Percentiles rank a stretch among this genome's conserved stretches.
Conservation (phyloP, 1,284 basidiomycete genomes). For the Cryptococcus sp. region DNA sequence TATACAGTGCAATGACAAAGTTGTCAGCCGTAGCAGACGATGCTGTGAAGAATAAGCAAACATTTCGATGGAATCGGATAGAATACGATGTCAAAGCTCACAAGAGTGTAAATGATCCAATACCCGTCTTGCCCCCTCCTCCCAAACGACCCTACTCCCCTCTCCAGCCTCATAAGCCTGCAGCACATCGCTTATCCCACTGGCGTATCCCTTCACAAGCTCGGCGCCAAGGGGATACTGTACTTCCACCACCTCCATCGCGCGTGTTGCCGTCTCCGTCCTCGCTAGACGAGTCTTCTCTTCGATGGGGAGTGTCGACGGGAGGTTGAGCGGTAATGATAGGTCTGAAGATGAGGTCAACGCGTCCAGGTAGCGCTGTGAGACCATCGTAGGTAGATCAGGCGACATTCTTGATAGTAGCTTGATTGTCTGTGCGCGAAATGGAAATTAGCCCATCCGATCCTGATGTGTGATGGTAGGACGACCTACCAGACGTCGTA, state of each 20-base stretch:
- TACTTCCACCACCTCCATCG: conserved; percentile 34
- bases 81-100: no score
- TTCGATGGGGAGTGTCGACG: not conserved
- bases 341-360: conserved; percentile 21
- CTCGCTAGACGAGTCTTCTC: conserved; percentile 17
- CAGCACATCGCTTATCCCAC: conserved; percentile 15
- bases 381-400: conserved; percentile 19
- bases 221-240: not conserved
- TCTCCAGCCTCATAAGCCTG: conserved; percentile 7
- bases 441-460: not conserved
- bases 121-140: conserved; percentile 22
- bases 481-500: conserved; percentile 37
- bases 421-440: conserved; percentile 30
- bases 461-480: not conserved
- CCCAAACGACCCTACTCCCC: conserved; percentile 21
- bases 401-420: conserved; percentile 25
- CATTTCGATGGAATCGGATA: no score
- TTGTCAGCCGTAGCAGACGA: no score
- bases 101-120: conserved; percentile 16
- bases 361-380: conserved; percentile 17
- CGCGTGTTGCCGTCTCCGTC: conserved; percentile 30
- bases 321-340: conserved; percentile 20
- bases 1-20: no score
- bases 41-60: no score
- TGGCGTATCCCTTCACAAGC: conserved; percentile 5